Evolutionary conservation across 2,329 filamentous ascomycete genomes (phyloP).

Genomic region (Didymella lethalis): DNA sequence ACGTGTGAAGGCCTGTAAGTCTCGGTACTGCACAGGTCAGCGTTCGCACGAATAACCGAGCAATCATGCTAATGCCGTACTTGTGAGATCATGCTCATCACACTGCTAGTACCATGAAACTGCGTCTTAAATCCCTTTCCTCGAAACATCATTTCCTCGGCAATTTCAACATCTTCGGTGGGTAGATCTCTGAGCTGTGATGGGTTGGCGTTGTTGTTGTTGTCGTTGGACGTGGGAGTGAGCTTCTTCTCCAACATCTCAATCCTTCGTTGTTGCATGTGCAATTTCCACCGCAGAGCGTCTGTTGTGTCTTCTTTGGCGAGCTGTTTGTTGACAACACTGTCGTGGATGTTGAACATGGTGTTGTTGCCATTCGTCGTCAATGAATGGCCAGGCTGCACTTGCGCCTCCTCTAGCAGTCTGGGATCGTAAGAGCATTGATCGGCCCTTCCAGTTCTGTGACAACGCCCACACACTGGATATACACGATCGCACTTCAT

Average conservation of each 20-base stretch:
- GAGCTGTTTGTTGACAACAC: slow-evolving; percentile 9
- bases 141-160: slow-evolving; percentile 54
- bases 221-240: slow-evolving; percentile 30
- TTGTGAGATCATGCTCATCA: slow-evolving; percentile 47
- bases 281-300: slow-evolving; percentile 38
- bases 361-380: slow-evolving; percentile 14
- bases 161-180: slow-evolving; percentile 26
- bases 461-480: slow-evolving; percentile 56
- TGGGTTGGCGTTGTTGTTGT: slow-evolving; percentile 18
- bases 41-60: neutral
- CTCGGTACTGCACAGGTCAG: slow-evolving; percentile 41
- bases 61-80: slow-evolving; percentile 26
- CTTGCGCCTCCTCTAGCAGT: slow-evolving; percentile 41
- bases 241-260: slow-evolving; percentile 44
- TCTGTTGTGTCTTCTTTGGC: slow-evolving; percentile 25
- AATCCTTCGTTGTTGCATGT: slow-evolving; percentile 43
- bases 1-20: slow-evolving; percentile 47
- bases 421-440: slow-evolving; percentile 54
- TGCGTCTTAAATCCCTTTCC: slow-evolving; percentile 57
- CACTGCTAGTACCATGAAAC: slow-evolving; percentile 55
- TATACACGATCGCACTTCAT: slow-evolving; percentile 57
- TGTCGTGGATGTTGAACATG: slow-evolving; percentile 8
- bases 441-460: slow-evolving; percentile 53
- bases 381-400: slow-evolving; percentile 12
- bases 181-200: slow-evolving; percentile 28